Base-by-base conservation (phyloP, 805 yeast species). In the Saccharomycopsis synnaedendra region DNA sequence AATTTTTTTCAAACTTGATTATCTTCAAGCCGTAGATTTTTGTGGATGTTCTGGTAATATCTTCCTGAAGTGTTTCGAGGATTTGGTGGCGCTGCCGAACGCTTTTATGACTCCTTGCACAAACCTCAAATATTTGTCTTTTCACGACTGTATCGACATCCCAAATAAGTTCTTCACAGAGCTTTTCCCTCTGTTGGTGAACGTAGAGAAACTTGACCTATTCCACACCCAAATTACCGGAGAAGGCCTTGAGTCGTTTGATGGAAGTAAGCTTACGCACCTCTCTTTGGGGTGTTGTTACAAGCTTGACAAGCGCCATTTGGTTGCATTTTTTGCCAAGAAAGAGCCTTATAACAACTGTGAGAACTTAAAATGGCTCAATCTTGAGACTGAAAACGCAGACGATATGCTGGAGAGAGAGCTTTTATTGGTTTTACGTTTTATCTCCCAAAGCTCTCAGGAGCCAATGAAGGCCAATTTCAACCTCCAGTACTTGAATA, bases 111-210 rank as follows among this genome's bases (percentile, higher is more conserved):
- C 72, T 56, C 38, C 42, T 3, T 40, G 33, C 11, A 32, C n/a
- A 27, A 58, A 73, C 56, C 39, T 48, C 41, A 48, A 42, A 41
- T 41, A 47, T 32, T 69, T 89, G 7, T 85, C 95, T 0, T 76
- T 89, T 58, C 95, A 88, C 64, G 96, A 87, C 58, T 89, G 97
- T 61, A 80, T 93, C 2, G 86, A 85, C 54, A 67, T 88, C 37
- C 72, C 85, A 3, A 63, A 75, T 4, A 69, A 68, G n/a, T 72
- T 72, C 0, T 75, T 84, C 48, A 68, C 68, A 30, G 72, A 70
- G 45, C 60, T 85, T 8, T 65, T 89, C 32, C 81, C 84, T 1
- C 74, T 71, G 44, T 65, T 82, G 42, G 65, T 69, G 30, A 67
- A 70, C 50, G 64, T 88, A 45, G 75, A 76, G 53, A 75, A 86